Evolutionary conservation across 2,329 filamentous ascomycete species (phyloP), one percentile per base, ranked within the genome.

Genomic region (Phialophora expanda): DNA sequence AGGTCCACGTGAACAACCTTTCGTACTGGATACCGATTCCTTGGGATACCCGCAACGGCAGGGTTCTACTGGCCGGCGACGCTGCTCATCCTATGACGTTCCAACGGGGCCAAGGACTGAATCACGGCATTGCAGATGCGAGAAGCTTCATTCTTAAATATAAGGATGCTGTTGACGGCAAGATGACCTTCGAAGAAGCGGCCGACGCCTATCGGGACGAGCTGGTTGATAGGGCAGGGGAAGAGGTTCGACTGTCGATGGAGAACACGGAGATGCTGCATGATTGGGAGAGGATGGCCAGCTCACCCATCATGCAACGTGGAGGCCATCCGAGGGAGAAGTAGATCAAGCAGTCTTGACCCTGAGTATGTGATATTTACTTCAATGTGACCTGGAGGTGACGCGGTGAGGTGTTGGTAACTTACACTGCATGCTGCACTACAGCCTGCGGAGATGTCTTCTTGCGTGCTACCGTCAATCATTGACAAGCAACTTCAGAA

Each of bases 261-360:
- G 73, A 76, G 64, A 83, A 83, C 68, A 80, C 78, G 12, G 71
- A 75, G 63, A 82, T 83, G 77, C 68, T 84, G 41, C 81, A 84
- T 71, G 77, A 83, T 56, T 76, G 74, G 75, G 56, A 73, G 28
- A 71, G 70, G 59, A 70, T 76, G 60, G 46, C 63, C 12, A 61
- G 64, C 17, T 66, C 62, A 20, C 59, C 66, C 53, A 62, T 68
- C 64, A 62, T 68, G 57, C 60, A 67, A 46, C 53, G 57, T 24
- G 66, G 66, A 32, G 66, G 66, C 17, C 60, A 68, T 66, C 56
- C 58, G 20, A 58, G 55, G n/a, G 62, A 55, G 30, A 20, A 54
- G 38, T n/a, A 44, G 38, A 5, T 3, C 2, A 44, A 44, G 38
- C 17, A 44, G 38, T 20, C 38, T 17, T n/a, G 38, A n/a, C 4